Base-by-base conservation (phyloP, 1,284 basidiomycete genomes). In the Boletellus deceptivus region DNA sequence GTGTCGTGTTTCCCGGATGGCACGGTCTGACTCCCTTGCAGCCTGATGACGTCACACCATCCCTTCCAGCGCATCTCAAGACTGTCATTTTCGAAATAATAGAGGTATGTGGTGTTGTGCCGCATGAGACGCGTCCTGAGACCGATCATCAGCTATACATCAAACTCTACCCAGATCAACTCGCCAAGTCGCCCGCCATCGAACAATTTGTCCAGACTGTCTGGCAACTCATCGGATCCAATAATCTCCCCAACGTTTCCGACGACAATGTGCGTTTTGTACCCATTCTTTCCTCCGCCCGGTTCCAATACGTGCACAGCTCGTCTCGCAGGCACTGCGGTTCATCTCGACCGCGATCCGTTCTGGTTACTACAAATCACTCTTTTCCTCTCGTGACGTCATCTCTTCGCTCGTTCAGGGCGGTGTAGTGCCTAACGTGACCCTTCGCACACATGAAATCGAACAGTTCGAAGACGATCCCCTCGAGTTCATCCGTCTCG, bases 381-480 rank as follows among this genome's bases (percentile, higher is more conserved):
- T 89, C 1, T 89, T 87, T 70, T 83, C 73, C 52, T 85, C 93
- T 37, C 75, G 77, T 6, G 84, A 89, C 6, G 95, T 91, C 2
- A 87, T 98, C 57, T 83, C 85, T 14, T 83, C 84, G 16, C 84
- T 98, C 54, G 84, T 92, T 35, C 86, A 93, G 64, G 89, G 93
- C 49, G 94, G 99, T 56, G 88, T 98, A 25, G 77, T 99, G 27
- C 95, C 96, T 25, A 98, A 98, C 64, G 92, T 98, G 58, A 76
- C 81, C 16, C 77, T 98, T 33, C 79, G 95, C 37, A 87, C 91
- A 48, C 88, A 93, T 57, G 95, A 98, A 56, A 82, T 95, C 53
- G 96, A 99, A 64, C 88, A 95, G 70, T 98, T 99, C 64, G 93
- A 98, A 70, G 96, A 99, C 56, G 94, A 98, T 60, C 96, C 96